Conservation (phyloP, 2,329 filamentous ascomycete genomes). For the Helotiales sp. region DNA sequence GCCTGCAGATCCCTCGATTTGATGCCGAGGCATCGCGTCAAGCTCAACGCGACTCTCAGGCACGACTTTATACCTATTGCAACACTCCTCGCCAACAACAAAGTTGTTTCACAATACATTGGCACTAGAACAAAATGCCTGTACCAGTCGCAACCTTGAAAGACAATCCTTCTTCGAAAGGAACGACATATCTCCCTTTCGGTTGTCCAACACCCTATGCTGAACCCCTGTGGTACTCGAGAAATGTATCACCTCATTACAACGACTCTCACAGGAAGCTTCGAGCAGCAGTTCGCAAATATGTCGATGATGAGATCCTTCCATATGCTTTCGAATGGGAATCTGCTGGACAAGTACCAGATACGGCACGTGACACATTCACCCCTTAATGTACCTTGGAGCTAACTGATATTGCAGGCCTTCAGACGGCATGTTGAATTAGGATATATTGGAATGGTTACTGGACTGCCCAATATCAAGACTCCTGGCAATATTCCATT, state of each 20-base stretch:
- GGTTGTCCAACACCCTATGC: constrained; percentile 33
- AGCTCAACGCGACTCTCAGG: not conserved
- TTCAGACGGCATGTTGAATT: constrained; percentile 32
- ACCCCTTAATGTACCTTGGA: not conserved
- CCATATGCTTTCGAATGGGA: constrained; percentile 66
- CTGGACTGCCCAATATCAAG: constrained; percentile 40
- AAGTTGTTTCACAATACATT: not conserved
- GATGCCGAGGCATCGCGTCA: not conserved
- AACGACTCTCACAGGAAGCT: constrained; percentile 60
- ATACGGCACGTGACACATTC: constrained; percentile 37
- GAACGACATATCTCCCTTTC: constrained; percentile 19
- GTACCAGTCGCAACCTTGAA: not conserved
- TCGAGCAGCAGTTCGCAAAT: constrained; percentile 55
- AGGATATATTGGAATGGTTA: constrained; percentile 36
- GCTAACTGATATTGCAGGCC: constrained; percentile 19
- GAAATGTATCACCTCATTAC: constrained; percentile 55
- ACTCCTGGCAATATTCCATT: constrained; percentile 47
- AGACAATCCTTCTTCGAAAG: not conserved
- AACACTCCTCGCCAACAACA: not conserved
- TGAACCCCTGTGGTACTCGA: constrained; percentile 36
- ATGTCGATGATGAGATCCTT: constrained; percentile 58
- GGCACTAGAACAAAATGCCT: not conserved
- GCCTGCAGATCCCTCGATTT: not conserved
- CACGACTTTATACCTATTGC: not conserved
- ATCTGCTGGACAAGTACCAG: constrained; percentile 51